A percentile compares a stretch with the other conserved stretches of the same genome.
These are phyloP conservation scores for Medicago ruthenica DNA, from an alignment of 306 rosid species.

Conservation along the genomic window DNA sequence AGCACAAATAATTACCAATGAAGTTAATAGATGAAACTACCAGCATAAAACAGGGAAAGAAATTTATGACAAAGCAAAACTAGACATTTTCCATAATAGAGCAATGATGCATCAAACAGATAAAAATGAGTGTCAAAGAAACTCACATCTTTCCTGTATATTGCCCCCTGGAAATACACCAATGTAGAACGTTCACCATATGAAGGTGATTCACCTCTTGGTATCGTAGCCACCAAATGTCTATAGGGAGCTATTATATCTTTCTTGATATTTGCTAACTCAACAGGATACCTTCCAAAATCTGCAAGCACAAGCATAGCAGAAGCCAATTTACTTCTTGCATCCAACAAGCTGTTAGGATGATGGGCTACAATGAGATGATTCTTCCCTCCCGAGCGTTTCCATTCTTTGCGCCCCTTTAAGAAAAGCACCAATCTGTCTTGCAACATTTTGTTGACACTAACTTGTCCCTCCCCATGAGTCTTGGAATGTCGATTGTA, in stretches of 20 bases:
- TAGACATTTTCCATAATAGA: background rate
- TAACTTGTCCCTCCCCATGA: constrained; percentile 64
- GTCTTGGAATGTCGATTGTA: constrained; percentile 85
- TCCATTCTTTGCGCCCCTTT: constrained; percentile 66
- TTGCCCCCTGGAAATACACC: constrained; percentile 86
- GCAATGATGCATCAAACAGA: constrained; percentile 29
- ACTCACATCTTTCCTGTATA: constrained; percentile 97
- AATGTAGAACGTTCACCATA: constrained; percentile 74
- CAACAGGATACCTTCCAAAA: constrained; percentile 90
- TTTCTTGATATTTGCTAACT: constrained; percentile 80
- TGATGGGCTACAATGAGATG: constrained; percentile 90
- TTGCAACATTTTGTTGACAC: constrained; percentile 72
- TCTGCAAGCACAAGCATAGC: constrained; percentile 94
- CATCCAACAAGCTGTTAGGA: constrained; percentile 89
- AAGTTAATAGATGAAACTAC: background rate
- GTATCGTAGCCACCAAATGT: constrained; percentile 69
- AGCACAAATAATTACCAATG: constrained; percentile 30
- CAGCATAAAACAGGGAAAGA: background rate
- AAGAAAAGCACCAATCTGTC: constrained; percentile 72
- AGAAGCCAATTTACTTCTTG: constrained; percentile 77
- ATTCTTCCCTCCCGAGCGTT: constrained; percentile 72
- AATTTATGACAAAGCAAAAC: background rate
- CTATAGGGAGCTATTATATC: constrained; percentile 91
- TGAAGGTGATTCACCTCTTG: constrained; percentile 63
- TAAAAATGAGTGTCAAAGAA: constrained; percentile 36